Base-by-base conservation (phyloP, 768 basidiomycete genomes). In the Leccinum variicolor region DNA sequence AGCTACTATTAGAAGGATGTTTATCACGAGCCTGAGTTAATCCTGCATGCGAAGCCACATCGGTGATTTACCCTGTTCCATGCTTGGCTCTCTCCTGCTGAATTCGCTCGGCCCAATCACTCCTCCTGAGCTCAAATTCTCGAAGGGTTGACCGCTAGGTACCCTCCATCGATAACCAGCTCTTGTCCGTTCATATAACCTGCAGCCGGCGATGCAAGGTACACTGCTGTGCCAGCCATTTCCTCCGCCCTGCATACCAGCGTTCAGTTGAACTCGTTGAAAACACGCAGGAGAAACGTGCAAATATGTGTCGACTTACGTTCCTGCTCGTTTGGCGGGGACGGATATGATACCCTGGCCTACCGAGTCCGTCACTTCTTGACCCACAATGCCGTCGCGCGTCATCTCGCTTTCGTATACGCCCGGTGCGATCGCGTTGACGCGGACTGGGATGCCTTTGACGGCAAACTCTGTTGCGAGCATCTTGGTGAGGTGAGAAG, bases 401-500 rank as follows among this genome's bases (percentile, higher is more conserved):
- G 89, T 90, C 87, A 92, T 86, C 73, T 90, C 88, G 4, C 87
- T 89, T 59, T 79, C 83, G 62, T 85, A 92, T 14, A 85, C 84
- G 7, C 90, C 90, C 3, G 90, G 90, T 14, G 90, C 85, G 52
- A 90, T 80, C 10, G 87, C 82, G 66, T 88, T 85, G 4, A 91
- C 82, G 56, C 89, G 87, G 28, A 92, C 82, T 9, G 82, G 81
- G 10, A 88, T 79, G 25, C 78, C 77, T 66, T 86, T 85, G 54
- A 91, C 73, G 4, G 85, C 86, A 53, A 90, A 78, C 64, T 92
- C 90, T 1, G 90, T 90, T 2, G 90, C 75, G 51, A 92, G 71
- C 82, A 91, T 81, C 71, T 78, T 85, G 10, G 89, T 89, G n/a
- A 92, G 74, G 61, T 91, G 89, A 13, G 86, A 80, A 6, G 83